These are phyloP conservation scores for Pulveroboletus sp. DNA, from an alignment of 768 basidiomycete species.

Conservation along the genomic window DNA sequence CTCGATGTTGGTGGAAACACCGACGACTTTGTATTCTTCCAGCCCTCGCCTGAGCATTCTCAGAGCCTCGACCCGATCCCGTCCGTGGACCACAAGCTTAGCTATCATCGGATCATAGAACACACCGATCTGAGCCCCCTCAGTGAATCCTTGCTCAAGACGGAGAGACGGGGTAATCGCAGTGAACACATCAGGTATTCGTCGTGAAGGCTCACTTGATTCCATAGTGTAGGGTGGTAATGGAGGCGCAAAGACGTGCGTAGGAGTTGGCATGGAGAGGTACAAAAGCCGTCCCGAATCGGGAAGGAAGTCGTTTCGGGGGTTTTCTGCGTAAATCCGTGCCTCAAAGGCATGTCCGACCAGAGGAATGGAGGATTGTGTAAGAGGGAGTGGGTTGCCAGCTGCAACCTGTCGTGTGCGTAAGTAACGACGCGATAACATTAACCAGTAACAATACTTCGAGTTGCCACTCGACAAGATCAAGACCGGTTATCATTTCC, in stretches of 20 bases:
- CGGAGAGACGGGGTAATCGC: conserved; percentile 61
- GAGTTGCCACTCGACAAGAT: conserved; percentile 95
- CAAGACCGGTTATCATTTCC: conserved; percentile 92
- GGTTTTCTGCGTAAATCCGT: conserved; percentile 94
- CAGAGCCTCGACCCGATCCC: conserved; percentile 81
- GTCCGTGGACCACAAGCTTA: conserved; percentile 86
- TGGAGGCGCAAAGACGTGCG: conserved; percentile 61
- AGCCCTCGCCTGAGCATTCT: conserved; percentile 76
- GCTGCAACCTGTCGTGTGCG: conserved; percentile 63
- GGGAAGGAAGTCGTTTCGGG: conserved; percentile 88
- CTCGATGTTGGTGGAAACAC: conserved; percentile 88
- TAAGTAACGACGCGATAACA: conserved; percentile 1
- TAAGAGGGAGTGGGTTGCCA: conserved; percentile 79
- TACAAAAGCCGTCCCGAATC: conserved; percentile 84
- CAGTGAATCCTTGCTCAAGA: conserved; percentile 86
- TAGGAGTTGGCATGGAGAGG: conserved; percentile 75
- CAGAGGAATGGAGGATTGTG: conserved; percentile 76
- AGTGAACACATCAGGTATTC: conserved; percentile 16
- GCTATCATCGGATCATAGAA: conserved; percentile 93
- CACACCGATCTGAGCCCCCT: conserved; percentile 79
- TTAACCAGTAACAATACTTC: conserved; percentile 49
- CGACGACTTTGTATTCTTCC: conserved; percentile 88
- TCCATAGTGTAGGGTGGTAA: conserved; percentile 31
- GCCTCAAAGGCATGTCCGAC: conserved; percentile 94
- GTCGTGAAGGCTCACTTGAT: conserved; percentile 18